Evolutionary conservation across 352 stramenopile genomes (phyloP).

Genomic region (Pythium phragmiticola): DNA sequence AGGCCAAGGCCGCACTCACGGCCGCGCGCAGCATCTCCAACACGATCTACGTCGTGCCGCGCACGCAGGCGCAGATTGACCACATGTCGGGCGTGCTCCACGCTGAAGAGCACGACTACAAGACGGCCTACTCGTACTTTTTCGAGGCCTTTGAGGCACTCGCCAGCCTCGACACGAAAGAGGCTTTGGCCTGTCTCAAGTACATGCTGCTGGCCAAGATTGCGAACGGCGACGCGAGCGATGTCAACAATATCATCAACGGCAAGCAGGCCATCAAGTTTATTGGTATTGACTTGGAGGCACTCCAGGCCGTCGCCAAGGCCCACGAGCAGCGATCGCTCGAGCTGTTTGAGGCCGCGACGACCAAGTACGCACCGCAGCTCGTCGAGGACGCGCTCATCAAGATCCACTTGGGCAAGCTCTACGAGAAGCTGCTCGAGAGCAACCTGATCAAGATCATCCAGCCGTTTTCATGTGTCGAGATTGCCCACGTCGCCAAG

Average conservation of each 20-base stretch:
- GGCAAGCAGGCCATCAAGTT: conserved; percentile 98
- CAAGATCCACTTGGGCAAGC: conserved; percentile 94
- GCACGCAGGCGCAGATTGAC: conserved; percentile 94
- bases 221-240: conserved; percentile 87
- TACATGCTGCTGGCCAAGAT: conserved; percentile 99
- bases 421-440: conserved; percentile 98
- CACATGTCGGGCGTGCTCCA: conserved; percentile 97
- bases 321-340: conserved; percentile 95
- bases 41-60: conserved; percentile 96
- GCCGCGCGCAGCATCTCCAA: conserved; percentile 97
- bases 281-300: conserved; percentile 94
- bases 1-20: conserved; percentile 96
- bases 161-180: conserved; percentile 87
- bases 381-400: conserved; percentile 86
- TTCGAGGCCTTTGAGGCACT: conserved; percentile 97
- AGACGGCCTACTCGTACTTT: conserved; percentile 99
- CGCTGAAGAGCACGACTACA: conserved; percentile 98
- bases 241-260: conserved; percentile 95
- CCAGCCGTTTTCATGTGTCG: conserved; percentile 96
- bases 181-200: conserved; percentile 91
- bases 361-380: conserved; percentile 87
- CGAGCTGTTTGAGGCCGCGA: conserved; percentile 81
- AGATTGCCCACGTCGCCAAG: conserved; percentile 96
- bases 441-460: conserved; percentile 99
- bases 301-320: conserved; percentile 94